Conservation (phyloP, 768 basidiomycete species). For the Phylloporus sp. region DNA sequence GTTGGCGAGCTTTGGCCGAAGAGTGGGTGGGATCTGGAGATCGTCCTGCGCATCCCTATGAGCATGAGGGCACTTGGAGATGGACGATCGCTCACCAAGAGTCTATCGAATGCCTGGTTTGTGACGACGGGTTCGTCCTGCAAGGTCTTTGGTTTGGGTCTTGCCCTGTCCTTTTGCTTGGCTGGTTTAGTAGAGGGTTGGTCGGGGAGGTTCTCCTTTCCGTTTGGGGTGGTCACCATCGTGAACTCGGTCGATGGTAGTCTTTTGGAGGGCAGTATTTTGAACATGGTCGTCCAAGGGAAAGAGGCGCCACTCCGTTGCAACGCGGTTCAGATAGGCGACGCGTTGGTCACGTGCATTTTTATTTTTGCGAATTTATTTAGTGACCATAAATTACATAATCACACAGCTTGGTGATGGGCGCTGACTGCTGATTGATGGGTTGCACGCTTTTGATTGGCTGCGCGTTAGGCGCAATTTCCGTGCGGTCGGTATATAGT, state of each 20-base stretch:
- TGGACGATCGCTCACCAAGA: conserved; percentile 54
- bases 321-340: conserved; percentile 29
- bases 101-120: conserved; percentile 72
- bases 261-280: conserved; percentile 71
- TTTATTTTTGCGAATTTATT: conserved; percentile 25
- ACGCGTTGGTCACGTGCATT: conserved; percentile 32
- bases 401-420: conserved; percentile 10
- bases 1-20: conserved; percentile 72
- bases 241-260: conserved; percentile 67
- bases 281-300: conserved; percentile 56
- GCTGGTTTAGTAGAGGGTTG: conserved; percentile 32
- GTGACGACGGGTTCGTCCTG: conserved; percentile 43
- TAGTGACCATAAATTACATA: conserved; percentile 14
- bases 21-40: conserved; percentile 76
- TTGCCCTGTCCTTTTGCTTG: conserved; percentile 26
- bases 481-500: conserved; percentile 32
- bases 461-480: conserved; percentile 20
- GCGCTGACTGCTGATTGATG: conserved; percentile 18
- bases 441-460: conserved; percentile 17
- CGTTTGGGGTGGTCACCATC: conserved; percentile 55
- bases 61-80: background rate
- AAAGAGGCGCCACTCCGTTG: conserved; percentile 2
- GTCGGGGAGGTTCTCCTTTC: conserved; percentile 68
- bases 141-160: conserved; percentile 41
- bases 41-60: conserved; percentile 57